phyloP scores from a whole-genome alignment of 2,329 filamentous ascomycete species.

The Xylariaceae sp. region DNA sequence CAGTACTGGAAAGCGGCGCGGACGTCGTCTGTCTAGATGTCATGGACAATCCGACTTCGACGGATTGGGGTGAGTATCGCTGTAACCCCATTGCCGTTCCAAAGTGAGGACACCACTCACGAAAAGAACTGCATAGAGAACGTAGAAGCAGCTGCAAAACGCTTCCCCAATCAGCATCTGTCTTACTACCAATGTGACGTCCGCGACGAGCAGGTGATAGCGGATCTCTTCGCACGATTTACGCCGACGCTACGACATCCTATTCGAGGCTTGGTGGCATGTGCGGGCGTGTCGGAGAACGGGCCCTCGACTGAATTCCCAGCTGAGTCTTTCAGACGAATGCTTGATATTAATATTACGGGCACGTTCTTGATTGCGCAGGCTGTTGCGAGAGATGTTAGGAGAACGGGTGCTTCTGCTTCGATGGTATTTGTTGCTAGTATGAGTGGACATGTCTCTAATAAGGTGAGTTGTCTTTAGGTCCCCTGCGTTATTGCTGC shows the following conservation, averaged over 20 bases:
- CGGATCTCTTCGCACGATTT: constrained; percentile 18
- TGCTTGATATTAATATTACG: constrained; percentile 44
- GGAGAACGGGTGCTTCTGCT: constrained; percentile 41
- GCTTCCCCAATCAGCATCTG: constrained; percentile 8
- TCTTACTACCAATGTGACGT: constrained; percentile 26
- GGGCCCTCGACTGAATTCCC: constrained; percentile 29
- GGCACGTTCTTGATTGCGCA: constrained; percentile 48
- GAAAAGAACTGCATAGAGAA: neutral
- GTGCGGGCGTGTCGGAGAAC: constrained; percentile 32
- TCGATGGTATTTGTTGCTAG: constrained; percentile 49
- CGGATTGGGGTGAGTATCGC: constrained; percentile 20
- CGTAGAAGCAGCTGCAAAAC: constrained; percentile 4
- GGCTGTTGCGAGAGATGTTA: constrained; percentile 46
- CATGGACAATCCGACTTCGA: constrained; percentile 9
- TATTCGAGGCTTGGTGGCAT: constrained; percentile 32
- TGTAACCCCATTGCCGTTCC: neutral
- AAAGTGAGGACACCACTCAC: neutral
- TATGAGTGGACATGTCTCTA: constrained; percentile 49
- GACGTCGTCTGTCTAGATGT: constrained; percentile 34
- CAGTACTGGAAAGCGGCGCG: constrained; percentile 33
- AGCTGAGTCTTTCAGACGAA: constrained; percentile 19
- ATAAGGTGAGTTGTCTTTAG: constrained; percentile 40
- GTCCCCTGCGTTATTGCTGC: neutral
- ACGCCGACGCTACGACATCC: constrained; percentile 22
- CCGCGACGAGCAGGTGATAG: constrained; percentile 17